A percentile compares a stretch with the other conserved stretches of the same genome.
Evolutionary conservation across 2,329 filamentous ascomycete genomes (phyloP).

Genomic region (Chrysosporium queenslandicum): DNA sequence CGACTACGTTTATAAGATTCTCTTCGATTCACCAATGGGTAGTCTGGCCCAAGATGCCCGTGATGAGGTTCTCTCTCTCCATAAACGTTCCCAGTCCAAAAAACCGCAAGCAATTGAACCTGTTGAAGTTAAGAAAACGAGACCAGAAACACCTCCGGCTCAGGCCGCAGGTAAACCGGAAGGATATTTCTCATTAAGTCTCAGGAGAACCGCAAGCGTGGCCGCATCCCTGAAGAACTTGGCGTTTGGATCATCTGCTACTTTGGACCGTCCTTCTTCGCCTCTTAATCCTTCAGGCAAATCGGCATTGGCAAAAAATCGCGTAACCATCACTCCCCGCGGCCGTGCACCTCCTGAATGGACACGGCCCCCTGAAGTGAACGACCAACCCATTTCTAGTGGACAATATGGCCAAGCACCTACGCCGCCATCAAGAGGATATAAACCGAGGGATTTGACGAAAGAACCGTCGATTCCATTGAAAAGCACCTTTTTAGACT

Average conservation of each 20-base stretch:
- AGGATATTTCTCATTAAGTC: constrained; percentile 51
- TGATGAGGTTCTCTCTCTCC: constrained; percentile 48
- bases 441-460: constrained; percentile 51
- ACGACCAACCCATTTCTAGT: constrained; percentile 55
- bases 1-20: constrained; percentile 69
- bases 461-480: constrained; percentile 60
- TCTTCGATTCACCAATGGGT: constrained; percentile 68
- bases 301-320: constrained; percentile 23
- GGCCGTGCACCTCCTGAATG: constrained; percentile 48
- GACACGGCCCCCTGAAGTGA: constrained; percentile 61
- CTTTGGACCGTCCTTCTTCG: constrained; percentile 25
- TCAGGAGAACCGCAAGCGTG: constrained; percentile 55
- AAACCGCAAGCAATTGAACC: constrained; percentile 34
- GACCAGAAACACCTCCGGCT: constrained; percentile 41
- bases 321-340: constrained; percentile 37
- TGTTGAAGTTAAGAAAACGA: constrained; percentile 26
- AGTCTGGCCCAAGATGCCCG: constrained; percentile 60
- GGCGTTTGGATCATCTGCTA: constrained; percentile 41
- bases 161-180: constrained; percentile 45
- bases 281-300: constrained; percentile 23
- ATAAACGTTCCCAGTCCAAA: constrained; percentile 24
- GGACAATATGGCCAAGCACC: constrained; percentile 66
- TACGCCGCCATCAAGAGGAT: constrained; percentile 70
- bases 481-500: constrained; percentile 76
- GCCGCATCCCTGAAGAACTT: constrained; percentile 55